Percentiles rank a stretch among this genome's conserved stretches.
phyloP scores from a whole-genome alignment of 441 rosid species.

The Euphorbia neoarborescens region DNA sequence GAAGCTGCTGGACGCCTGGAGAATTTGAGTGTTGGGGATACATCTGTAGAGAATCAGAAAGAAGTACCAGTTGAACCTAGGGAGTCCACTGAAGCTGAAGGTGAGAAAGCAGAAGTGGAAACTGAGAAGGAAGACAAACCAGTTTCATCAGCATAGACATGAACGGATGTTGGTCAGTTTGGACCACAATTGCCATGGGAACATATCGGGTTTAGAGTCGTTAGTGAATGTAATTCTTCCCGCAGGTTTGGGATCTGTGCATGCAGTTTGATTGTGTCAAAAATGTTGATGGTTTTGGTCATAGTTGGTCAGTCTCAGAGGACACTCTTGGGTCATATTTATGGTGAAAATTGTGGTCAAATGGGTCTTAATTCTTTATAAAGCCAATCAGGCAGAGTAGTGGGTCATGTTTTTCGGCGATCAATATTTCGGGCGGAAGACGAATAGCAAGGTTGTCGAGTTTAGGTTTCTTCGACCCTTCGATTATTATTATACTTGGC shows the following conservation, averaged over 20 bases:
- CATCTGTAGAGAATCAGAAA: conserved; percentile 40
- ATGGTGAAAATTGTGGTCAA: no score
- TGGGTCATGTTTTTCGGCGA: neutral
- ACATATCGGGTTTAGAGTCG: neutral
- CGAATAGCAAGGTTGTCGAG: neutral
- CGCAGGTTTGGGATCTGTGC: conserved; percentile 5
- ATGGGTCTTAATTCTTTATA: no score
- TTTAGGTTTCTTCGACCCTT: neutral
- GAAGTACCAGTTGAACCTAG: conserved; percentile 32
- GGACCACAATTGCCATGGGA: neutral
- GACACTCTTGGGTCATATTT: neutral
- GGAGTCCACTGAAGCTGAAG: conserved; percentile 23
- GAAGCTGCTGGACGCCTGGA: conserved; percentile 58
- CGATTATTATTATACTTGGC: neutral
- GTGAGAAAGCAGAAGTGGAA: conserved; percentile 14
- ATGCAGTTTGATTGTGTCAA: conserved; percentile 7
- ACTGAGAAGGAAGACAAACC: conserved; percentile 8
- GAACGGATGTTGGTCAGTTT: neutral
- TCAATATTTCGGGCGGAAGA: neutral
- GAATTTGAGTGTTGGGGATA: conserved; percentile 49
- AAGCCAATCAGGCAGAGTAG: no score
- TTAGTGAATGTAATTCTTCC: neutral
- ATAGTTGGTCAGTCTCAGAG: neutral
- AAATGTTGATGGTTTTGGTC: conserved; percentile 4
- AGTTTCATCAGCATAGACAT: conserved; percentile 9